Evolutionary conservation across 768 basidiomycete species (phyloP), one percentile per base, ranked within the genome.

Genomic region (Galerina marginata): DNA sequence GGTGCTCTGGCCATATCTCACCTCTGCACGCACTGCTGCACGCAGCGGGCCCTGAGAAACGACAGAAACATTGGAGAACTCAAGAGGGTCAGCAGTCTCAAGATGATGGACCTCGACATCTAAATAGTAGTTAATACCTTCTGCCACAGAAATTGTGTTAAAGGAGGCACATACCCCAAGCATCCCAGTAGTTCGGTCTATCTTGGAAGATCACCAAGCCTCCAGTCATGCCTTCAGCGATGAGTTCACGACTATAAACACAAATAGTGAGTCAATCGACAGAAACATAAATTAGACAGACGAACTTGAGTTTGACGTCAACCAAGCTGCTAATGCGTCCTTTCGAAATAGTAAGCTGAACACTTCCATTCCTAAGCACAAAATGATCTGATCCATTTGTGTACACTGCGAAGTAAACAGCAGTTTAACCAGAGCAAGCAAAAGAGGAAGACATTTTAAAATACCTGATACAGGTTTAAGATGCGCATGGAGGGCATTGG

Each of bases 81-180:
- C 79, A 36, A 99, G 81, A 6, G 81, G 86, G 29, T 82, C 83
- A n/a, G 84, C 80, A 10, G 88, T 95, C 75, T 99, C 95, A 33
- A 99, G 78, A 72, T 97, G 95, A 73, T 95, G 94, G 29, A 95
- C 85, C 69, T 99, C 95, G 60, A 96, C 93, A 74, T 96, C 93
- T 91, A 66, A 42, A 20, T 37, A 33, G 26, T 25, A 48, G 10
- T 46, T 15, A 55, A 49, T 9, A 60, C 23, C 9, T 14, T 5
- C 6, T 29, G 3, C 37, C 5, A 14, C 9, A 36, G 5, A 40
- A n/a, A 45, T 9, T 9, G 16, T 40, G 33, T 25, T 33, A 7
- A 33, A 7, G 29, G 33, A 42, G 20, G 20, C 20, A 67, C 81
- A 9, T 62, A 91, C 90, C 91, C 91, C 91, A 92, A 7, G 91